Percentiles rank a stretch among this genome's conserved stretches.
phyloP scores from a whole-genome alignment of 2,329 filamentous ascomycete species.

The Neonectria faginata region DNA sequence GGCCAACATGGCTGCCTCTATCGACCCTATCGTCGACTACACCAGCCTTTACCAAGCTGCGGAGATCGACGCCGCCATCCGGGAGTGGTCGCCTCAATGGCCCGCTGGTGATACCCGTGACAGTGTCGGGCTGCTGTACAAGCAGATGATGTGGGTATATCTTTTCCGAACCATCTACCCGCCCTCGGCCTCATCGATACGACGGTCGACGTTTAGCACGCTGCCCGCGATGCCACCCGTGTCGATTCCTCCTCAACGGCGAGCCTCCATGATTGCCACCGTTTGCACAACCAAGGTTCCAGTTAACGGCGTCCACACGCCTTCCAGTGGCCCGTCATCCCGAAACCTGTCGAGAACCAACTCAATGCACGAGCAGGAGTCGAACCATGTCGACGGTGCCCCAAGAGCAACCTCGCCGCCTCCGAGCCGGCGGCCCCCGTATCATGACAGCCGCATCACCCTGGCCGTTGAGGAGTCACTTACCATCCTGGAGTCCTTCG shows the following conservation, averaged over 20 bases:
- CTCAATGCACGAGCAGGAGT: slow-evolving; percentile 55
- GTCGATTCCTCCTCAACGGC: slow-evolving; percentile 42
- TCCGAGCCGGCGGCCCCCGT: slow-evolving; percentile 59
- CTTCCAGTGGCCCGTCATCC: slow-evolving; percentile 50
- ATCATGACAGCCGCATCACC: slow-evolving; percentile 64
- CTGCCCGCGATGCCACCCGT: slow-evolving; percentile 38
- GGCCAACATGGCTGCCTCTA: slow-evolving; percentile 68
- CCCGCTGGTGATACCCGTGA: slow-evolving; percentile 68
- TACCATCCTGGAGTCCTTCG: slow-evolving; percentile 65
- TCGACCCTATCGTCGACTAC: slow-evolving; percentile 79
- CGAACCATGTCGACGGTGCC: slow-evolving; percentile 33
- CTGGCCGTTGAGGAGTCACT: slow-evolving; percentile 69
- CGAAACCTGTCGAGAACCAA: slow-evolving; percentile 53
- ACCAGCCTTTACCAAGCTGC: slow-evolving; percentile 77
- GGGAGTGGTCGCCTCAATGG: slow-evolving; percentile 77
- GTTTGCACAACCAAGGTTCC: slow-evolving; percentile 41
- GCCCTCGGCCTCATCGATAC: slow-evolving; percentile 52
- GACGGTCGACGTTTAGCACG: slow-evolving; percentile 49
- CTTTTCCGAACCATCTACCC: slow-evolving; percentile 72
- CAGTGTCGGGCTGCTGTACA: slow-evolving; percentile 68
- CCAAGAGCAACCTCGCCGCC: slow-evolving; percentile 56
- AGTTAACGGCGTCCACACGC: slow-evolving; percentile 31
- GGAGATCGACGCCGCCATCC: slow-evolving; percentile 79
- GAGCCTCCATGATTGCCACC: slow-evolving; percentile 52
- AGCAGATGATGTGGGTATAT: slow-evolving; percentile 75